phyloP scores from a whole-genome alignment of 192 early-diverging fungal genomes.

The Coemansia furcata region DNA sequence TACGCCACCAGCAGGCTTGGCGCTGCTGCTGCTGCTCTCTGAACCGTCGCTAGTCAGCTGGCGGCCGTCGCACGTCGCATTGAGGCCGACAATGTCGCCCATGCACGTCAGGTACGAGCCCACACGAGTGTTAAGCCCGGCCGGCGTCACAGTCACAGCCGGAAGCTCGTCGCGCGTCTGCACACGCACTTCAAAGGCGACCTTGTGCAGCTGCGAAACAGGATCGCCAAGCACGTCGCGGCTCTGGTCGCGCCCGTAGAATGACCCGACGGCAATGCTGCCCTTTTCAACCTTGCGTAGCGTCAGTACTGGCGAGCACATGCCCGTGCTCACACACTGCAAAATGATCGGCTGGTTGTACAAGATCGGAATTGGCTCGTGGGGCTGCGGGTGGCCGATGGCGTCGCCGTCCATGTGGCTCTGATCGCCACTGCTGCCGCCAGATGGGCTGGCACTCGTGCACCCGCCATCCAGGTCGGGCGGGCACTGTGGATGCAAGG shows the following conservation, averaged over 20 bases:
- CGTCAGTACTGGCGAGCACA: slow-evolving; percentile 77
- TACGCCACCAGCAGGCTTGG: not conserved
- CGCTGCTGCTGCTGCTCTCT: slow-evolving; percentile 3
- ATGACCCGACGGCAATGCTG: slow-evolving; percentile 68
- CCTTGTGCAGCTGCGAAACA: slow-evolving; percentile 87
- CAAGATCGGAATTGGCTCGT: slow-evolving; percentile 67
- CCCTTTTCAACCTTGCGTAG: slow-evolving; percentile 85
- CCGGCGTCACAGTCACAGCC: slow-evolving; percentile 43
- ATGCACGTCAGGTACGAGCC: slow-evolving; percentile 68
- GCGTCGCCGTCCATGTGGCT: slow-evolving; percentile 15
- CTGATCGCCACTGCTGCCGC: slow-evolving; percentile 8
- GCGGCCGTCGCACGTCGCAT: slow-evolving; percentile 48
- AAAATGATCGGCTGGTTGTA: slow-evolving; percentile 89
- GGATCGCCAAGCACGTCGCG: slow-evolving; percentile 75
- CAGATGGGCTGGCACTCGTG: not conserved
- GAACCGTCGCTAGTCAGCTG: slow-evolving; percentile 23
- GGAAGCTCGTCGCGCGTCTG: slow-evolving; percentile 47
- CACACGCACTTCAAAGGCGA: slow-evolving; percentile 75
- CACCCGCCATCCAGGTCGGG: slow-evolving; percentile 30
- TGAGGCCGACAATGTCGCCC: slow-evolving; percentile 76
- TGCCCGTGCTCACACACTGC: slow-evolving; percentile 83
- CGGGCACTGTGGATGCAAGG: slow-evolving; percentile 61
- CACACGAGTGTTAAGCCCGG: slow-evolving; percentile 38
- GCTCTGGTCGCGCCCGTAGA: slow-evolving; percentile 40
- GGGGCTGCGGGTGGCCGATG: slow-evolving; percentile 25